Evolutionary conservation across 495 filamentous ascomycete genomes (phyloP).

Genomic region (Daldinia vernicosa): DNA sequence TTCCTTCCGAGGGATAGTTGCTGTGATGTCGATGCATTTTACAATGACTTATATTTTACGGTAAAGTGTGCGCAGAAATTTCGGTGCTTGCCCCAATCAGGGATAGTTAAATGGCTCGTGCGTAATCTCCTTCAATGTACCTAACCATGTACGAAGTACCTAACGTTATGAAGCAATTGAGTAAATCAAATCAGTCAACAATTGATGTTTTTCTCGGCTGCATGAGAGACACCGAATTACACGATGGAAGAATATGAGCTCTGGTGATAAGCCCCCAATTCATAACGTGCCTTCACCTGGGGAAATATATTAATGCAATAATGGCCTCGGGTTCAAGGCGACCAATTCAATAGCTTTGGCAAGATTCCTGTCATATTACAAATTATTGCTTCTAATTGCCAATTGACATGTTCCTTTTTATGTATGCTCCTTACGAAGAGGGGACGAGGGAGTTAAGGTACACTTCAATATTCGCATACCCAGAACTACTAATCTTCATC

Average conservation of each 20-base stretch:
- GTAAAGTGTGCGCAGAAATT: not conserved
- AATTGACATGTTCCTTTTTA: not conserved
- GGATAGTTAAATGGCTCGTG: not conserved
- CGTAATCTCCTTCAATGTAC: too few species aligned
- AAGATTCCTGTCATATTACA: not conserved
- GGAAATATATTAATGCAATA: not conserved
- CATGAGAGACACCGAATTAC: too few species aligned
- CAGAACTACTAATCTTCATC: conserved; percentile 39
- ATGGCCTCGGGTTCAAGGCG: not conserved
- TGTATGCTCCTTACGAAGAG: conserved; percentile 13
- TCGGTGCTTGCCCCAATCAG: not conserved
- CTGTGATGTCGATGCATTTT: not conserved
- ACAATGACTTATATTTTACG: not conserved
- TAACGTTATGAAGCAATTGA: too few species aligned
- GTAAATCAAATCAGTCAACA: too few species aligned
- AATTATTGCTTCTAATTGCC: not conserved
- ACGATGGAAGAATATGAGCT: too few species aligned
- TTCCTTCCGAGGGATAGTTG: conserved; percentile 34
- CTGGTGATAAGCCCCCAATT: not conserved
- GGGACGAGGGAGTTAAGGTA: conserved; percentile 48
- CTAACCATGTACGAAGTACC: too few species aligned
- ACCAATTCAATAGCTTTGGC: not conserved
- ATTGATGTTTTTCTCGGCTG: too few species aligned
- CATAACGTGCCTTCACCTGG: not conserved
- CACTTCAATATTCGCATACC: conserved; percentile 48